These are phyloP conservation scores for Aspergillus panamensis DNA, from an alignment of 495 filamentous ascomycete species.

Conservation along the genomic window DNA sequence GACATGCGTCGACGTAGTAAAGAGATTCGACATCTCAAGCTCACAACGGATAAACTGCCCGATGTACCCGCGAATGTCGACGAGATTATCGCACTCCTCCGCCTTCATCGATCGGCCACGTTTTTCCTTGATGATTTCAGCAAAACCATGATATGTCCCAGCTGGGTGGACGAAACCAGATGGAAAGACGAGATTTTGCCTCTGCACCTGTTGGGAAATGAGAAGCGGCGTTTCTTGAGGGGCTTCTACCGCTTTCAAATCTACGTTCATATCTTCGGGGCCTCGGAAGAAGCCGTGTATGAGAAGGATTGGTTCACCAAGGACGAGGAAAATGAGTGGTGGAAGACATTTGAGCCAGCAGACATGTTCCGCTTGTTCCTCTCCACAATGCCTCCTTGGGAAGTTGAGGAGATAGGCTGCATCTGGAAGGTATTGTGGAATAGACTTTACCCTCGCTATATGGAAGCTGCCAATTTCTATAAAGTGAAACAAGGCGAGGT, in stretches of 20 bases:
- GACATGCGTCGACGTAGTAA: conserved; percentile 8
- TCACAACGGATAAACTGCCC: not conserved
- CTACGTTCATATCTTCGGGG: conserved; percentile 4
- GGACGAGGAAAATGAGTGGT: not conserved
- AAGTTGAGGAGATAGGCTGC: not conserved
- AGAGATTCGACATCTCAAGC: not conserved
- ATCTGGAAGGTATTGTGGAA: not conserved
- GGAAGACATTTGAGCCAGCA: not conserved
- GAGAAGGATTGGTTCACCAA: not conserved
- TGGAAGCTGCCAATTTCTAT: not conserved
- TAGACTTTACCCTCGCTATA: not conserved
- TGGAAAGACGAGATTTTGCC: not conserved
- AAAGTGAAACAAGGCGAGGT: not conserved
- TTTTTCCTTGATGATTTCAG: conserved; percentile 3
- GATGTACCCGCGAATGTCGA: conserved; percentile 1
- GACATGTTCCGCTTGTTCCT: not conserved
- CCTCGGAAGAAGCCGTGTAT: not conserved
- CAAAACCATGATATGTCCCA: not conserved
- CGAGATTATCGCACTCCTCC: not conserved
- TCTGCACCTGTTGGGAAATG: not conserved
- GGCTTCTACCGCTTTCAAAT: conserved; percentile 13
- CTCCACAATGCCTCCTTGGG: not conserved
- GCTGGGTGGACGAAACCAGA: not conserved
- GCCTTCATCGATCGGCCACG: not conserved
- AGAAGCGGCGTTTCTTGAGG: conserved; percentile 5